A percentile compares a stretch with the other conserved stretches of the same genome.
These are phyloP conservation scores for Trifolium repens DNA, from an alignment of 306 rosid genomes.

Conservation along the genomic window DNA sequence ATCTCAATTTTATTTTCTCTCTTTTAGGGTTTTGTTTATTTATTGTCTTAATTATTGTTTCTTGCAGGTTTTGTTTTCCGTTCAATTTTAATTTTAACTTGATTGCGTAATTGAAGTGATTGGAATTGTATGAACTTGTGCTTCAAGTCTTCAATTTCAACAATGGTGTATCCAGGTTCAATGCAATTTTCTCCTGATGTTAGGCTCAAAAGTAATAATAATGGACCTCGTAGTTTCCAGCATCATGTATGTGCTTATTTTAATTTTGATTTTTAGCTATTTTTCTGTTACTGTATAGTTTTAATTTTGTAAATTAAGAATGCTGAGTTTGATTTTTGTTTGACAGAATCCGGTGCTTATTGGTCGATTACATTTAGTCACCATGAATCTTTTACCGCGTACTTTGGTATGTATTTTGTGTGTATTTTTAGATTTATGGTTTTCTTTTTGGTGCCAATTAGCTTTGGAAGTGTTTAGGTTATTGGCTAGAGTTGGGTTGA, in stretches of 20 bases:
- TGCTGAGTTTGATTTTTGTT: conserved; percentile 40
- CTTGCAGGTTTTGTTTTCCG: conserved; percentile 32
- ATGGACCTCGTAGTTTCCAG: conserved; percentile 48
- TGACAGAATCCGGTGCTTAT: conserved; percentile 59
- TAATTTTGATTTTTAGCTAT: conserved; percentile 3
- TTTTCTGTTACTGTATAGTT: neutral
- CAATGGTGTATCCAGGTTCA: conserved; percentile 70
- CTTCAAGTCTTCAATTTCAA: conserved; percentile 42
- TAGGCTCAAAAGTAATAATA: conserved; percentile 39
- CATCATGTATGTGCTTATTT: conserved; percentile 56
- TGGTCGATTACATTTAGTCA: conserved; percentile 60
- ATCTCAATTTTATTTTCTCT: conserved; percentile 13
- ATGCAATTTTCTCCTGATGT: conserved; percentile 59
- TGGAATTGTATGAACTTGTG: conserved; percentile 38
- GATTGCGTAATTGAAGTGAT: conserved; percentile 23
- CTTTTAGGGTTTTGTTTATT: conserved; percentile 48
- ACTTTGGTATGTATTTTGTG: conserved; percentile 66
- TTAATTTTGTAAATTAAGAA: conserved; percentile 1
- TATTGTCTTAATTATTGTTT: neutral
- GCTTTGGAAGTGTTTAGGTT: neutral
- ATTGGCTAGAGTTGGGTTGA: conserved; percentile 19
- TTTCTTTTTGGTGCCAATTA: neutral
- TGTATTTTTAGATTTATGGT: conserved; percentile 11
- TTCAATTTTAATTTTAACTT: neutral
- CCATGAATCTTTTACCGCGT: conserved; percentile 61